Evolutionary conservation across 2,329 filamentous ascomycete genomes (phyloP).

Genomic region (Colletotrichum euphorbiae): DNA sequence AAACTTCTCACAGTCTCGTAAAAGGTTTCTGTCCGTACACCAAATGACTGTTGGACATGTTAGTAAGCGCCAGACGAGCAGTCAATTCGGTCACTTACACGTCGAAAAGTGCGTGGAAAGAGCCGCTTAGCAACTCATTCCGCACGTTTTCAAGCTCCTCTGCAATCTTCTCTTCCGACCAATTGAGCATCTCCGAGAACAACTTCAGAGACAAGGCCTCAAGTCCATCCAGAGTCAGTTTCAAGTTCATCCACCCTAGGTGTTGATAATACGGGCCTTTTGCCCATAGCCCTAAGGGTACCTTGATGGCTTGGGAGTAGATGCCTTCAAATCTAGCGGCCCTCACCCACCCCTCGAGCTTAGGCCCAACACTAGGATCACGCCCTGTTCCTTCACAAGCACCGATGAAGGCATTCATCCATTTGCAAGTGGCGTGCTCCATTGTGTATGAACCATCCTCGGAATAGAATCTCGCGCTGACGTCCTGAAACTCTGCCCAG

Average conservation of each 20-base stretch:
- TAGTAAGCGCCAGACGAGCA: too few relatives aligned
- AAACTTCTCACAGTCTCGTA: too few relatives aligned
- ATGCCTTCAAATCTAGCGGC: too few relatives aligned
- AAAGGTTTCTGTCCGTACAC: too few relatives aligned
- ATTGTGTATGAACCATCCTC: conserved; percentile 43
- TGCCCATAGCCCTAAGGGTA: too few relatives aligned
- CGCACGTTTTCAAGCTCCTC: too few relatives aligned
- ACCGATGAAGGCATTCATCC: conserved; percentile 40
- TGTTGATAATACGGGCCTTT: too few relatives aligned
- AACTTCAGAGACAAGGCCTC: conserved; percentile 44
- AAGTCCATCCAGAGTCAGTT: conserved; percentile 41
- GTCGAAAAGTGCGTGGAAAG: conserved; percentile 44
- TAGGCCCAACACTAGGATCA: conserved; percentile 48
- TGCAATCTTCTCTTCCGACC: too few relatives aligned
- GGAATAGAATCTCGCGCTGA: conserved; percentile 41
- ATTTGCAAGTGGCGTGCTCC: conserved; percentile 28
- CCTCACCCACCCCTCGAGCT: conserved; percentile 48
- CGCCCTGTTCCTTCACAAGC: conserved; percentile 44
- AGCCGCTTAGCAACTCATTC: too few relatives aligned
- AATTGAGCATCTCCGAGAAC: conserved; percentile 47
- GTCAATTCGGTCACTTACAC: too few relatives aligned
- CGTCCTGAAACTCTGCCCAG: conserved; percentile 46
- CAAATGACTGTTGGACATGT: too few relatives aligned
- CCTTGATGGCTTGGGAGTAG: too few relatives aligned
- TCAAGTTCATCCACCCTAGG: conserved; percentile 47